Conservation (phyloP, 352 stramenopile species). For the Globisporangium sylvaticum region DNA sequence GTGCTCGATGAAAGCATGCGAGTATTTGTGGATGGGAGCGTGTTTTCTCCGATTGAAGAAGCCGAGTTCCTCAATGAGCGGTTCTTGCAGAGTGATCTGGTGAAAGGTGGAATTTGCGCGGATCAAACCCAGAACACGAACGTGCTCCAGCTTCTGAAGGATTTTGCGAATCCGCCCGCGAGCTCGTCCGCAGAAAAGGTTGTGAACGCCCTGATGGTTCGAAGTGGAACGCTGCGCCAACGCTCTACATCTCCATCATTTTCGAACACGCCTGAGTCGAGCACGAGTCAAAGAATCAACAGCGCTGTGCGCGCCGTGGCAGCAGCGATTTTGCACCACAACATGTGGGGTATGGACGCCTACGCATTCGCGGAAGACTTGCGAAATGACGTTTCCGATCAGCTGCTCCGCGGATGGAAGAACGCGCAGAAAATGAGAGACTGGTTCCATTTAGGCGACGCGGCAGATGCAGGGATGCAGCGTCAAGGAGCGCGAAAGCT, state of each 20-base stretch:
- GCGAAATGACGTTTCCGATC: constrained; percentile 53
- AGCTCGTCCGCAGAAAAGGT: constrained; percentile 42
- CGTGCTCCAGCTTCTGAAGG: constrained; percentile 54
- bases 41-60: constrained; percentile 46
- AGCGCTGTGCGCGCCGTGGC: constrained; percentile 60
- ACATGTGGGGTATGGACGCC: constrained; percentile 86
- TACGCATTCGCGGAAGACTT: constrained; percentile 62
- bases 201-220: constrained; percentile 35
- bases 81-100: constrained; percentile 63
- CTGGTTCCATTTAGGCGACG: constrained; percentile 83
- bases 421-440: constrained; percentile 86
- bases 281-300: constrained; percentile 38
- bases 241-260: constrained; percentile 24
- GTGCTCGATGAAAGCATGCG: constrained; percentile 48
- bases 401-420: constrained; percentile 70
- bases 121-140: constrained; percentile 51
- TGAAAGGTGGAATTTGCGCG: constrained; percentile 50
- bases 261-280: constrained; percentile 30
- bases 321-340: constrained; percentile 83
- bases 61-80: constrained; percentile 44
- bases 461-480: constrained; percentile 49
- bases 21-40: constrained; percentile 44
- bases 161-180: constrained; percentile 41
- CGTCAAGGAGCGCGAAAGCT: constrained; percentile 31
- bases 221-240: constrained; percentile 20